A percentile compares a stretch with the other conserved stretches of the same genome.
Conservation (phyloP, 2,329 filamentous ascomycete species). For the Delphinella strobiligena region DNA sequence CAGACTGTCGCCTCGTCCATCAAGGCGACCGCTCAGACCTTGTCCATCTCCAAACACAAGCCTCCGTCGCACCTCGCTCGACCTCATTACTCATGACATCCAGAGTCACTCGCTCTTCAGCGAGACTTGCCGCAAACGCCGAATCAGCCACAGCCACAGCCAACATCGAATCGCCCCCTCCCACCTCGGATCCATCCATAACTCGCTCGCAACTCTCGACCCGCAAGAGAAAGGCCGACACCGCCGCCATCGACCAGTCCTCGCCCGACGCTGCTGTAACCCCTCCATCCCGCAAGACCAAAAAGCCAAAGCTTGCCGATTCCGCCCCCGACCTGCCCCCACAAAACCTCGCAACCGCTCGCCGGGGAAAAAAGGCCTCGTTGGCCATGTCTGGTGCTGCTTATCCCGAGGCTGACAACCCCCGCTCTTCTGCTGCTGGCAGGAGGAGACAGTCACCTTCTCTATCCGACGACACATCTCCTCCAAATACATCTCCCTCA, state of each 20-base stretch:
- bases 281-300: slow-evolving; percentile 24
- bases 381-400: slow-evolving; percentile 62
- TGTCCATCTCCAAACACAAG: neutral
- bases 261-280: slow-evolving; percentile 27
- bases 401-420: slow-evolving; percentile 34
- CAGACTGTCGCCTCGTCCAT: neutral
- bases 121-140: slow-evolving; percentile 68
- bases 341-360: slow-evolving; percentile 39
- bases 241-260: slow-evolving; percentile 39
- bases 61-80: neutral
- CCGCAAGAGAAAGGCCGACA: slow-evolving; percentile 25
- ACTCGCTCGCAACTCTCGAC: slow-evolving; percentile 17
- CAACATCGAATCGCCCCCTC: slow-evolving; percentile 14
- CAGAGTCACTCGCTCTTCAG: slow-evolving; percentile 92
- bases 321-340: slow-evolving; percentile 25
- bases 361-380: slow-evolving; percentile 35
- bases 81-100: slow-evolving; percentile 63
- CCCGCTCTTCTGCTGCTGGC: slow-evolving; percentile 15
- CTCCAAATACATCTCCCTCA: slow-evolving; percentile 43
- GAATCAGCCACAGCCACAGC: slow-evolving; percentile 33
- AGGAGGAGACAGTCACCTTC: slow-evolving; percentile 47
- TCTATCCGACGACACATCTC: slow-evolving; percentile 50
- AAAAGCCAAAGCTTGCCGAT: slow-evolving; percentile 49
- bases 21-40: neutral
- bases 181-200: neutral